These are phyloP conservation scores for Phylloboletellus chloephorus DNA, from an alignment of 1,284 basidiomycete genomes.

Conservation along the genomic window DNA sequence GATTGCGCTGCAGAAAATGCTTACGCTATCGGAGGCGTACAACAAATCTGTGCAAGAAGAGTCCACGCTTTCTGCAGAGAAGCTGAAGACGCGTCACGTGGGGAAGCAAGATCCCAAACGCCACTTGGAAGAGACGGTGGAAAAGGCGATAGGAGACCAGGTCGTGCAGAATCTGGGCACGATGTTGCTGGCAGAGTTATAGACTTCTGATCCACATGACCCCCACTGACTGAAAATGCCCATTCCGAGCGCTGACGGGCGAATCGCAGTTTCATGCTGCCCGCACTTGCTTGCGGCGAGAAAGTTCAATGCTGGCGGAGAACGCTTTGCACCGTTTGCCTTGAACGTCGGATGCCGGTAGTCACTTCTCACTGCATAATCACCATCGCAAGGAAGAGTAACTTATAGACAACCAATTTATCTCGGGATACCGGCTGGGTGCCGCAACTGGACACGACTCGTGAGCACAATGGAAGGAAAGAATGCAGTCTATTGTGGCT, in stretches of 20 bases:
- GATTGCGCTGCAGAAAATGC: slow-evolving; percentile 68
- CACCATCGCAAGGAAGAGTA: no score
- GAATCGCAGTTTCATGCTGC: no score
- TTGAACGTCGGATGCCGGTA: no score
- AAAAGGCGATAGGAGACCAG: slow-evolving; percentile 93
- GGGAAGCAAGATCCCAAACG: slow-evolving; percentile 97
- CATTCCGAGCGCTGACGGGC: no score
- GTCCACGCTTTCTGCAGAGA: slow-evolving; percentile 82
- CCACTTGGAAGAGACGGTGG: slow-evolving; percentile 94
- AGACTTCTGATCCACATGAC: slow-evolving; percentile 25
- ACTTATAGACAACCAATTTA: no score
- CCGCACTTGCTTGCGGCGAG: no score
- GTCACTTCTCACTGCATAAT: no score
- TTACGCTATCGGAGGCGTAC: slow-evolving; percentile 84
- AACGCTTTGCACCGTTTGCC: no score
- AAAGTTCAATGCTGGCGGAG: no score
- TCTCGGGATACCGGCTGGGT: no score
- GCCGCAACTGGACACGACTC: no score
- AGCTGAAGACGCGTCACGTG: slow-evolving; percentile 93
- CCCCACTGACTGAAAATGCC: no score
- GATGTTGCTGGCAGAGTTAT: slow-evolving; percentile 85
- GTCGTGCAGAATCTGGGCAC: slow-evolving; percentile 91
- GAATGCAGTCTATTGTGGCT: slow-evolving; percentile 6
- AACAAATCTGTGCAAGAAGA: slow-evolving; percentile 97
- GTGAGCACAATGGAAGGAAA: background rate